Evolutionary conservation across 148 eudicot genomes (phyloP).

Genomic region (Silene uniflora): DNA sequence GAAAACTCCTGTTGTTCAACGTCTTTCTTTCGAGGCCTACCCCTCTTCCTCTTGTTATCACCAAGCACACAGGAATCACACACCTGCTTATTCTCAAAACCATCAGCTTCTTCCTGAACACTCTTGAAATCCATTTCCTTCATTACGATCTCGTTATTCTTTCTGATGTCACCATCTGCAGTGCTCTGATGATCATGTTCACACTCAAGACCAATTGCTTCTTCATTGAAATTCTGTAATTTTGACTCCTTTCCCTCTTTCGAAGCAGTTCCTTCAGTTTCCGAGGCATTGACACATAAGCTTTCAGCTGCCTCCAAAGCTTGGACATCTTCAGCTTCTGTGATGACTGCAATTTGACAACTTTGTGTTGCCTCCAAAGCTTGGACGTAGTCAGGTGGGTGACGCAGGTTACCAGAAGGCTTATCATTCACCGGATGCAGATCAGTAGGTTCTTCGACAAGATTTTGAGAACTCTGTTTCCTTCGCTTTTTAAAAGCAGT

Average conservation of each 20-base stretch:
- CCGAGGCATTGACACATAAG: not conserved
- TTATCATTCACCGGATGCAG: slow-evolving; percentile 21
- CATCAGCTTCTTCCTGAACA: slow-evolving; percentile 18
- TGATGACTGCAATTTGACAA: not conserved
- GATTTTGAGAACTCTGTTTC: slow-evolving; percentile 29
- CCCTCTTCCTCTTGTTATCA: slow-evolving; percentile 25
- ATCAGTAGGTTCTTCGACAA: slow-evolving; percentile 24
- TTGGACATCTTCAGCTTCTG: slow-evolving; percentile 11
- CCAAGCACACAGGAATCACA: slow-evolving; percentile 8
- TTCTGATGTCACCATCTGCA: slow-evolving; percentile 8
- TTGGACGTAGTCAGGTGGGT: slow-evolving; percentile 15
- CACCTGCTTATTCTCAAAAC: slow-evolving; percentile 22
- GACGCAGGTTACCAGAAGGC: slow-evolving; percentile 13
- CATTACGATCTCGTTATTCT: slow-evolving; percentile 5
- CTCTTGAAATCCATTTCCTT: slow-evolving; percentile 14
- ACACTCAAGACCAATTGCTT: slow-evolving; percentile 5
- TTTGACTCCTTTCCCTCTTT: slow-evolving; percentile 33
- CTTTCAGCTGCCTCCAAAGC: slow-evolving; percentile 28
- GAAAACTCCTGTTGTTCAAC: slow-evolving; percentile 15
- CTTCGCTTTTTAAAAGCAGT: slow-evolving; percentile 31
- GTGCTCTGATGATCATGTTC: not conserved
- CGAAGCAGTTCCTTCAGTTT: slow-evolving; percentile 24
- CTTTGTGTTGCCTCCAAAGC: slow-evolving; percentile 28
- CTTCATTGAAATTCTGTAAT: slow-evolving; percentile 29
- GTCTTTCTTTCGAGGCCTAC: slow-evolving; percentile 30